Evolutionary conservation across 352 stramenopile genomes (phyloP).

Genomic region (Phytophthora rubi): DNA sequence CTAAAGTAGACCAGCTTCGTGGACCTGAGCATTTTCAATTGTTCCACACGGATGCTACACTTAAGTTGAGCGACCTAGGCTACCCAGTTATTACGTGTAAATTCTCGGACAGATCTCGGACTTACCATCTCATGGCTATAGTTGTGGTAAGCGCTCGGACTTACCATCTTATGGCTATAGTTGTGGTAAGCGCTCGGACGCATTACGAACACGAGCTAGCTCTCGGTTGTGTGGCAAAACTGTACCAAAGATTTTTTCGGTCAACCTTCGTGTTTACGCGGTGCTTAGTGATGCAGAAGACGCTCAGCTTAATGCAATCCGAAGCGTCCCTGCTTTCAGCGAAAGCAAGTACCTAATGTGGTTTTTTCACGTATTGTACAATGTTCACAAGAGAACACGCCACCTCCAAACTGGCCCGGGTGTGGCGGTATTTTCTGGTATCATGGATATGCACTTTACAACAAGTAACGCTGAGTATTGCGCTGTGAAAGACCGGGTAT

Average conservation of each 20-base stretch:
- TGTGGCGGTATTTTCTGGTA: slow-evolving; percentile 7
- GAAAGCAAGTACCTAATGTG: slow-evolving; percentile 16
- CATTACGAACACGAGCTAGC: slow-evolving; percentile 1
- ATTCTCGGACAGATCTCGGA: not conserved
- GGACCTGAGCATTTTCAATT: not conserved
- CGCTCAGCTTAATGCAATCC: not conserved
- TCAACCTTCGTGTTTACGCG: slow-evolving; percentile 8
- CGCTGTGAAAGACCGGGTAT: slow-evolving; percentile 1
- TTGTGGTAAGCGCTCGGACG: slow-evolving; percentile 1
- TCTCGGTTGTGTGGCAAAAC: not conserved
- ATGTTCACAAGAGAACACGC: slow-evolving; percentile 11
- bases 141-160: slow-evolving; percentile 1
- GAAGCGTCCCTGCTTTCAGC: not conserved
- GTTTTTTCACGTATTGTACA: slow-evolving; percentile 13
- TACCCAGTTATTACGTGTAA: slow-evolving; percentile 1
- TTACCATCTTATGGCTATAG: not conserved
- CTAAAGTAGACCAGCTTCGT: too few relatives aligned
- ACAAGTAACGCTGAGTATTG: slow-evolving; percentile 3
- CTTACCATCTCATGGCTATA: not conserved
- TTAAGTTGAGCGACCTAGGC: too few relatives aligned
- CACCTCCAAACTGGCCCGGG: not conserved
- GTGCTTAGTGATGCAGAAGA: not conserved
- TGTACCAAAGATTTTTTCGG: not conserved
- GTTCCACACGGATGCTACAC: too few relatives aligned
- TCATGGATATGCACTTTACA: slow-evolving; percentile 21